Percentiles rank a stretch among this genome's conserved stretches.
Conservation (phyloP, 805 yeast species). For the Lachancea sp. region DNA sequence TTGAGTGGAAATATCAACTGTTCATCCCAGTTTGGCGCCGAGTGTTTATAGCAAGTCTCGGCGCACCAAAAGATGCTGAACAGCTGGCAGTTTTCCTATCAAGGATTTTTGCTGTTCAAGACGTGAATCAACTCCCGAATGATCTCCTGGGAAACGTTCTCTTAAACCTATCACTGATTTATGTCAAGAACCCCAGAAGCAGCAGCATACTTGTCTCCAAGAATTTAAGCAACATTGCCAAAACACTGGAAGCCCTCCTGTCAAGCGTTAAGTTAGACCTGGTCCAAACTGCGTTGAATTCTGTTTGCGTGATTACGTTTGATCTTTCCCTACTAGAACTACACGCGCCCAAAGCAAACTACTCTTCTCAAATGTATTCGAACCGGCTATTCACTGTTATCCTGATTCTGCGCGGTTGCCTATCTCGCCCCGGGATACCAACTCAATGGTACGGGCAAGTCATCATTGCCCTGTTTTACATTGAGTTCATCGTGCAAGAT, state of each 20-base stretch:
- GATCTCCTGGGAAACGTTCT: conserved; percentile 13
- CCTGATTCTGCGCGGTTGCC: conserved; percentile 11
- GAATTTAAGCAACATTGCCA: conserved; percentile 21
- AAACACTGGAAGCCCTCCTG: conserved; percentile 17
- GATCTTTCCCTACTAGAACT: conserved; percentile 15
- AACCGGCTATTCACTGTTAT: conserved; percentile 20
- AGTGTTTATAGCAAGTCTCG: not conserved
- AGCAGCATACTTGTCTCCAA: conserved; percentile 9
- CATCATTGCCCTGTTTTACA: conserved; percentile 15
- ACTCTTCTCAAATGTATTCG: conserved; percentile 16
- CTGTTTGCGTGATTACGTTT: conserved; percentile 10
- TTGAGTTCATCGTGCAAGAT: conserved; percentile 22
- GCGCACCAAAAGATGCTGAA: not conserved
- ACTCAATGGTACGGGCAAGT: conserved; percentile 14
- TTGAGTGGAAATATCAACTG: conserved; percentile 17
- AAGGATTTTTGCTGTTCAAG: conserved; percentile 7
- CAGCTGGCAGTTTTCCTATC: conserved; percentile 11
- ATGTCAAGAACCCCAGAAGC: conserved; percentile 8
- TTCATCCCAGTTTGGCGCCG: conserved; percentile 24
- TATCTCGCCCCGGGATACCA: not conserved
- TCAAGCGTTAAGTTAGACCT: conserved; percentile 1
- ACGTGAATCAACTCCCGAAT: conserved; percentile 13
- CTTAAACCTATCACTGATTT: conserved; percentile 11
- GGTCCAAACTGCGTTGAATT: conserved; percentile 9
- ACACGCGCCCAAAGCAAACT: conserved; percentile 11